phyloP scores from a whole-genome alignment of 2,329 filamentous ascomycete genomes.

The Pseudogymnoascus sp. region DNA sequence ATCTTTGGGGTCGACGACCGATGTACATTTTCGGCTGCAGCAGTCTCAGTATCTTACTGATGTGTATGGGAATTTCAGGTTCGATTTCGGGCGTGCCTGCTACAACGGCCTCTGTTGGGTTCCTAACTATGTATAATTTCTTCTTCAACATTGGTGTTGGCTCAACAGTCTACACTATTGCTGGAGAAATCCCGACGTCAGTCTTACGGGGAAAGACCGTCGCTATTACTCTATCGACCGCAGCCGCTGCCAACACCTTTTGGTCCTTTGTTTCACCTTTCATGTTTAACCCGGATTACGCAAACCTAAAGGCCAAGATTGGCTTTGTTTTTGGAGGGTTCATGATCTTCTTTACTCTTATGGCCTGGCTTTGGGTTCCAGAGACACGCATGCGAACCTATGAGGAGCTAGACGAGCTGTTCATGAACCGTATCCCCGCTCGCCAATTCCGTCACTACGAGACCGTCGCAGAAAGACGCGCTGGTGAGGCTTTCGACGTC shows the following conservation, averaged over 20 bases:
- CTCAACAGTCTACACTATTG: conserved; percentile 22
- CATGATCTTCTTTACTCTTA: conserved; percentile 26
- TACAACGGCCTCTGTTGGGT: conserved; percentile 17
- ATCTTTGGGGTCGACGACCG: conserved; percentile 22
- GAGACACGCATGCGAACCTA: conserved; percentile 22
- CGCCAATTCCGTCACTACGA: conserved; percentile 13
- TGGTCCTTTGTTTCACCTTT: conserved; percentile 33
- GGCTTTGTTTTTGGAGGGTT: conserved; percentile 34
- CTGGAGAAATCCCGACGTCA: conserved; percentile 20
- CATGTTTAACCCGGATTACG: conserved; percentile 31
- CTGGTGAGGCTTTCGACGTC: not conserved
- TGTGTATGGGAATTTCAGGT: conserved; percentile 27
- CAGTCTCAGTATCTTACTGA: conserved; percentile 17
- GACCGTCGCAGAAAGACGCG: not conserved
- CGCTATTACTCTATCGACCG: conserved; percentile 15
- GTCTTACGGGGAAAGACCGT: conserved; percentile 20
- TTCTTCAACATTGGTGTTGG: conserved; percentile 15
- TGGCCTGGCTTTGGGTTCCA: conserved; percentile 33
- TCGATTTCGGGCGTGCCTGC: conserved; percentile 15
- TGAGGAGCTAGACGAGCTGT: conserved; percentile 19
- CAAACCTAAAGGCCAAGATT: conserved; percentile 34
- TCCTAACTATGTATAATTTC: conserved; percentile 6
- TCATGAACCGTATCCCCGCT: conserved; percentile 12
- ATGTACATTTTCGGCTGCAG: conserved; percentile 25
- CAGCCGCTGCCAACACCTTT: conserved; percentile 14